Base-by-base conservation (phyloP, 2,329 filamentous ascomycete genomes). In the Aspergillus bombycis region DNA sequence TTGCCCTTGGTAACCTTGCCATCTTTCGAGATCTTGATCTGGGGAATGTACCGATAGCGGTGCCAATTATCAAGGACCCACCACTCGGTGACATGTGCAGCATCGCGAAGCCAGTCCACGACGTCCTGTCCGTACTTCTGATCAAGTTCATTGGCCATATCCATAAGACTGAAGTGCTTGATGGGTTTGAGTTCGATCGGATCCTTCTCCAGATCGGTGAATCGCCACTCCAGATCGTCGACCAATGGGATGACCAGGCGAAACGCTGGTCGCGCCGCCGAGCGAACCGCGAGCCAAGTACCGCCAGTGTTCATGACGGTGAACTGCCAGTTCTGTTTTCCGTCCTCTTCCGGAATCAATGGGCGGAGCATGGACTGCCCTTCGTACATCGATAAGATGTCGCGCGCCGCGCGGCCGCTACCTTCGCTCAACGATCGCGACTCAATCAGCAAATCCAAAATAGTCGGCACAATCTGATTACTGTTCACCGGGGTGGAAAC, bases 301-400 rank as follows among this genome's bases (percentile, higher is more conserved):
- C 72, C 72, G n/a, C 74, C 74, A 0, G 74, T 74, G 64, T 76
- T 76, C 72, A 76, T 75, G 30, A 74, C 73, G 16, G 72, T 75
- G 65, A 76, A 76, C 45, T 76, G 74, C 74, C 74, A 76, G 57
- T 72, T 67, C 41, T 72, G 62, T 23, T 59, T 66, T 16, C 65
- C 66, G 23, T 72, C 62, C n/a, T 64, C 30, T 43, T 69, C 63
- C 9, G 65, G 66, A 46, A 69, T 65, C 38, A 72, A 62, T 1
- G 70, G 69, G 6, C 74, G 72, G 63, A 76, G 72, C 53, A 76
- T 63, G 5, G 74, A 76, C 60, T 76, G 74, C 12, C 74, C 74
- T 59, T 76, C 74, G 57, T 76, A 76, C 34, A 75, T 41, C n/a
- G 66, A 64, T 19, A 70, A 68, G 52, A 76, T 62, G 38, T 76